phyloP scores from a whole-genome alignment of 768 basidiomycete species.

The Suillus luteus region DNA sequence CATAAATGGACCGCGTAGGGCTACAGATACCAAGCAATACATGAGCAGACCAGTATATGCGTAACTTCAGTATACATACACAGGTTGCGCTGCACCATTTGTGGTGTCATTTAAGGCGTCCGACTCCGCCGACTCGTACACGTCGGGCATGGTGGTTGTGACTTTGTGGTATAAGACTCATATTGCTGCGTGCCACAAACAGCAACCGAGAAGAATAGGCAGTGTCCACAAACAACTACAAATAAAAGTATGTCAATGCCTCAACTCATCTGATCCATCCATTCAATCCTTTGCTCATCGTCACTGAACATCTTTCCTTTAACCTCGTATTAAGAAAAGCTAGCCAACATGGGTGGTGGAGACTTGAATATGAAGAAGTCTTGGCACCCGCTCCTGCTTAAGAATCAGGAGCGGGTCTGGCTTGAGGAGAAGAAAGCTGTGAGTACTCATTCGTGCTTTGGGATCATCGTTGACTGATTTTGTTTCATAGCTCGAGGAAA shows the following conservation, averaged over 20 bases:
- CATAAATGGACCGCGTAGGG: slow-evolving; percentile 79
- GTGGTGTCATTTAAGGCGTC: slow-evolving; percentile 37
- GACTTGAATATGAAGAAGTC: slow-evolving; percentile 99
- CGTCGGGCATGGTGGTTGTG: slow-evolving; percentile 23
- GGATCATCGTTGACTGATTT: slow-evolving; percentile 17
- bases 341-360: slow-evolving; percentile 91
- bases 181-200: background rate
- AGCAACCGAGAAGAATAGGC: slow-evolving; percentile 1
- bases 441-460: slow-evolving; percentile 33
- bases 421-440: slow-evolving; percentile 96
- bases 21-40: slow-evolving; percentile 40
- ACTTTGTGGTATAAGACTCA: slow-evolving; percentile 14
- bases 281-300: slow-evolving; percentile 16
- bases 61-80: slow-evolving; percentile 27
- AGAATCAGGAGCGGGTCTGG: slow-evolving; percentile 99
- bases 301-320: slow-evolving; percentile 13
- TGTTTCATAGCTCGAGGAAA: slow-evolving; percentile 84
- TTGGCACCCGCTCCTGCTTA: slow-evolving; percentile 97
- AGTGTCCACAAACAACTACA: slow-evolving; percentile 31
- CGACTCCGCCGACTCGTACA: slow-evolving; percentile 37
- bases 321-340: slow-evolving; percentile 19
- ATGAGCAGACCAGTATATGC: slow-evolving; percentile 13
- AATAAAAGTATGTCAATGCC: slow-evolving; percentile 25
- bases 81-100: slow-evolving; percentile 24
- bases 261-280: slow-evolving; percentile 4